Percentiles rank a stretch among this genome's conserved stretches.
phyloP scores from a whole-genome alignment of 768 basidiomycete genomes.

The Daedaleopsis sinensis region DNA sequence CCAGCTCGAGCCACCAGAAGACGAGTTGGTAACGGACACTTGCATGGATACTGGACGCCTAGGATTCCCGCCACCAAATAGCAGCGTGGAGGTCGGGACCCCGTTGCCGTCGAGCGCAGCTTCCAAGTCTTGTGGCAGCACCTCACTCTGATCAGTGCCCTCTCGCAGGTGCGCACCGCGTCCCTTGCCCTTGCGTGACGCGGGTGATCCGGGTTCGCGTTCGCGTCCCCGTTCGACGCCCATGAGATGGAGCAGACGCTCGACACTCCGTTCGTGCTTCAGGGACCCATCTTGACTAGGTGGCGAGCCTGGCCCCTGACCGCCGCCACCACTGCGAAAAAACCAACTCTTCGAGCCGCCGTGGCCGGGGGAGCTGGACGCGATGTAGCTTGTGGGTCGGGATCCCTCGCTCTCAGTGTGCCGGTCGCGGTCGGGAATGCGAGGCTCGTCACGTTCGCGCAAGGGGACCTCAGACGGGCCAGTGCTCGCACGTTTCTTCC shows the following conservation, averaged over 20 bases:
- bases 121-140: constrained; percentile 29
- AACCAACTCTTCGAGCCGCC: constrained; percentile 44
- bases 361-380: constrained; percentile 28
- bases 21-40: constrained; percentile 23
- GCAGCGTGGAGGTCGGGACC: constrained; percentile 17
- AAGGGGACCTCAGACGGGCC: constrained; percentile 41
- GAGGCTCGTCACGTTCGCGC: constrained; percentile 24
- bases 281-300: constrained; percentile 31
- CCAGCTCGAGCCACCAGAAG: constrained; percentile 20
- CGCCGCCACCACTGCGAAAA: constrained; percentile 53
- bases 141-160: constrained; percentile 30
- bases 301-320: constrained; percentile 46
- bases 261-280: constrained; percentile 37
- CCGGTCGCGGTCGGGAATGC: constrained; percentile 7
- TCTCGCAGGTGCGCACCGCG: constrained; percentile 9
- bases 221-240: constrained; percentile 22
- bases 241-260: constrained; percentile 32
- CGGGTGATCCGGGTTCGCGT: constrained; percentile 26
- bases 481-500: constrained; percentile 49
- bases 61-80: constrained; percentile 21
- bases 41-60: constrained; percentile 51
- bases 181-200: constrained; percentile 20
- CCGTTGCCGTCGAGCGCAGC: constrained; percentile 15
- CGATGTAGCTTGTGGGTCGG: constrained; percentile 19
- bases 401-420: constrained; percentile 19